phyloP scores from a whole-genome alignment of 1,284 basidiomycete species.

The Ceratobasidium sp. region DNA sequence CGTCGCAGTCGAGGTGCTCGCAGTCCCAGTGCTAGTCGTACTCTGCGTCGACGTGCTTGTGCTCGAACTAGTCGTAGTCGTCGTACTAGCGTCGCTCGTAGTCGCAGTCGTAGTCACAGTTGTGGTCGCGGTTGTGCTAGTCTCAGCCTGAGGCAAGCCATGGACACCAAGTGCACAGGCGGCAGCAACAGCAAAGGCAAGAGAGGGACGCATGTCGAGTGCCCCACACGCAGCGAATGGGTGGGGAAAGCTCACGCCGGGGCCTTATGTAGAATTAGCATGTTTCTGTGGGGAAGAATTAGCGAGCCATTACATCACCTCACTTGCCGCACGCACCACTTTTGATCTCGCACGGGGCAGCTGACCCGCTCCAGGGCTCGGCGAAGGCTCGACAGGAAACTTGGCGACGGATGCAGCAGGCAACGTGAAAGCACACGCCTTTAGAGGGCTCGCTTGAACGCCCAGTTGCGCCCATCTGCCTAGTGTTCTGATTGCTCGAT shows the following conservation, averaged over 20 bases:
- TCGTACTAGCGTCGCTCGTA: neutral
- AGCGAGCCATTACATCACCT: slow-evolving; percentile 26
- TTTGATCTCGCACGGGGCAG: no score
- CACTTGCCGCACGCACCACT: neutral
- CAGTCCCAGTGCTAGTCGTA: neutral
- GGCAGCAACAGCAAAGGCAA: slow-evolving; percentile 10
- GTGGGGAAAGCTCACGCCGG: neutral
- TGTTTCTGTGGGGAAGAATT: neutral
- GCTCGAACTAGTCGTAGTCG: neutral
- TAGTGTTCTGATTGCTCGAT: slow-evolving; percentile 49
- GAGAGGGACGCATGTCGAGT: slow-evolving; percentile 1
- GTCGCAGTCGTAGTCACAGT: neutral
- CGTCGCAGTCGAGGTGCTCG: neutral
- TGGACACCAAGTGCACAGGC: slow-evolving; percentile 22
- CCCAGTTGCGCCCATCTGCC: no score
- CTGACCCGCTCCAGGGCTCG: slow-evolving; percentile 43
- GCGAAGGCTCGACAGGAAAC: slow-evolving; percentile 51
- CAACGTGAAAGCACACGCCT: no score
- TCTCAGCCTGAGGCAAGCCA: slow-evolving; percentile 39
- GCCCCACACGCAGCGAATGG: neutral
- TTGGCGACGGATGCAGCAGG: no score
- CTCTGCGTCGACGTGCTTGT: neutral
- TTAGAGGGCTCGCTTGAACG: no score
- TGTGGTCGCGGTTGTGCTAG: neutral
- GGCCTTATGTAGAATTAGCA: neutral